Base-by-base conservation (phyloP, 2,329 filamentous ascomycete species). In the Trichoderma arundinaceum region DNA sequence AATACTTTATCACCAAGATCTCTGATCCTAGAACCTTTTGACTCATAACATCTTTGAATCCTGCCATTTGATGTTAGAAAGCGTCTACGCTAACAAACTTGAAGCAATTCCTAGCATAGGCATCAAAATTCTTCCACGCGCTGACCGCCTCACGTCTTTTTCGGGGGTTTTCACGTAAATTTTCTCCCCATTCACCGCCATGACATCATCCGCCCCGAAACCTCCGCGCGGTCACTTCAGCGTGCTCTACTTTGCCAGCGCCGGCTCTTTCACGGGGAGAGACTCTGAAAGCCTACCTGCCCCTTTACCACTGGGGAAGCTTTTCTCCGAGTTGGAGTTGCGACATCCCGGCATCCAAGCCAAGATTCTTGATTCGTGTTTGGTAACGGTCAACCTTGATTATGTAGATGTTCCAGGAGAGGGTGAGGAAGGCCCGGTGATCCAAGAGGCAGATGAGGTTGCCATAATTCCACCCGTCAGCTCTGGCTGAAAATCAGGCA, bases 381-480 rank as follows among this genome's bases (percentile, higher is more conserved):
- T 93, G 65, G 84, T 96, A 68, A 94, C 92, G 28, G 80, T 96
- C 74, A 95, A 96, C 71, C 79, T 94, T 62, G 85, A 92, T 66
- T 96, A 96, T 78, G 88, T 94, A 73, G 90, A 95, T 74, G 71
- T 92, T 10, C 81, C 84, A 10, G 81, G 81, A 46, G 77, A 78
- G 38, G 77, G 77, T 17, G 60, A 49, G 41, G 61, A 51, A 7
- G 48, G 64, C 15, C 70, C 81, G 32, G 75, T 86, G 64, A 90
- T 96, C 65, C 78, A 87, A 59, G 86, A 87, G 68, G 91, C 89
- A 33, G 92, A 96, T 74, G 92, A 96, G 79, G 91, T 96, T 64
- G 92, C 90, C 48, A 90, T 96, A 41, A 94, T 96, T 65, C 92
- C 92, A 39, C 92, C 92, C 9, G 92, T 96, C 70, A 96, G 92